Conservation (phyloP, 371 early-diverging fungal species). For the Mucor sp. region DNA sequence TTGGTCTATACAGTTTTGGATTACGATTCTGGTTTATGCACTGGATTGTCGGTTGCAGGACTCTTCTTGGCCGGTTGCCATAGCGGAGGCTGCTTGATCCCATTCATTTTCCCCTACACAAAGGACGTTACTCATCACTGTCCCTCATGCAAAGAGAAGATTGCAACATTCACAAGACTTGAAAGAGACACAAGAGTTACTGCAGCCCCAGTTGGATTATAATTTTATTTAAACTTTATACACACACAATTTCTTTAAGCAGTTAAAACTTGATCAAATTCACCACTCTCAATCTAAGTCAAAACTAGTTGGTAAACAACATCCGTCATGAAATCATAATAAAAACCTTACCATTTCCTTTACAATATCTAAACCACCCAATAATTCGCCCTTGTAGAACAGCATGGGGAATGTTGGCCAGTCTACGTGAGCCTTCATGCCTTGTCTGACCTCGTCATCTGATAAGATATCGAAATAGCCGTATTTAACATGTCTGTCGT, state of each 20-base stretch:
- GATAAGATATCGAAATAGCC: conserved; percentile 85
- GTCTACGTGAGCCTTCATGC: conserved; percentile 56
- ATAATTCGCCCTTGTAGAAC: conserved; percentile 89
- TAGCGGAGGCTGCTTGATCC: conserved; percentile 15
- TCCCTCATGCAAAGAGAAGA: conserved; percentile 18
- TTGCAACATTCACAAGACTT: conserved; percentile 25
- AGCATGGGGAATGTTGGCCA: conserved; percentile 71
- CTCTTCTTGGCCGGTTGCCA: conserved; percentile 17
- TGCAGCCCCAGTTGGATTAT: conserved; percentile 2
- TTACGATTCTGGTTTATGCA: conserved; percentile 18
- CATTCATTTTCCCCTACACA: conserved; percentile 21
- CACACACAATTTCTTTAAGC: conserved; percentile 30
- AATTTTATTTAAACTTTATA: background rate
- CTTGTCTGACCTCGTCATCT: conserved; percentile 88
- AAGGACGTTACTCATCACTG: conserved; percentile 21
- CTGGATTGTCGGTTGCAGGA: conserved; percentile 16
- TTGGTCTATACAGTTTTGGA: conserved; percentile 13
- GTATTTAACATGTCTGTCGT: conserved; percentile 72
- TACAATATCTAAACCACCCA: conserved; percentile 95
- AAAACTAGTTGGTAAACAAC: background rate
- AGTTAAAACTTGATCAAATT: conserved; percentile 49
- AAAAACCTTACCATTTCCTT: conserved; percentile 75
- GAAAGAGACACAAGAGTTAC: conserved; percentile 20
- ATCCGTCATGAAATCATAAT: background rate
- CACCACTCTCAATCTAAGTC: conserved; percentile 41